Evolutionary conservation across 2,329 filamentous ascomycete species (phyloP).

Genomic region (Neonectria ditissima): DNA sequence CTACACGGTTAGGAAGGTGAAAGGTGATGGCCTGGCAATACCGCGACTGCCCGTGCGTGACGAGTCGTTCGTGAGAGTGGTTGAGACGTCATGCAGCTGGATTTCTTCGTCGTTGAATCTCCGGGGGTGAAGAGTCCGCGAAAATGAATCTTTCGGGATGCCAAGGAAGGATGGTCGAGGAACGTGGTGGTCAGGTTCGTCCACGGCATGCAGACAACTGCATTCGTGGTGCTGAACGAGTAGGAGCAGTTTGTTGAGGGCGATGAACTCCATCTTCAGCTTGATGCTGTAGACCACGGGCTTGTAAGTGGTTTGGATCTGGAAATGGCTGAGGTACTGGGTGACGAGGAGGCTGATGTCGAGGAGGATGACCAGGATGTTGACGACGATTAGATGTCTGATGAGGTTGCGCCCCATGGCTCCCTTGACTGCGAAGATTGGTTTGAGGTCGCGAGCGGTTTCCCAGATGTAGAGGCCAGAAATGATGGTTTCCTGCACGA

Average conservation of each 20-base stretch:
- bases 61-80: not conserved
- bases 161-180: not conserved
- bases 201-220: not conserved
- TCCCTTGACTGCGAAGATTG: not conserved
- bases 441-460: not conserved
- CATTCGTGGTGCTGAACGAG: not conserved
- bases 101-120: not conserved
- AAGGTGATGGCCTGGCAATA: not conserved
- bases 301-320: slow-evolving; percentile 3
- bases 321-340: slow-evolving; percentile 6
- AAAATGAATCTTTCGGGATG: not conserved
- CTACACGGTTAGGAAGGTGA: not conserved
- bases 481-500: slow-evolving; percentile 1
- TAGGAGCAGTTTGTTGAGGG: not conserved
- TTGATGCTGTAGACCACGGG: slow-evolving; percentile 6
- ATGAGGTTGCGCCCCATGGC: not conserved
- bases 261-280: not conserved
- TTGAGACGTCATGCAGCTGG: not conserved
- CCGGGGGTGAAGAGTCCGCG: not conserved
- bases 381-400: not conserved
- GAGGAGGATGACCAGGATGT: not conserved
- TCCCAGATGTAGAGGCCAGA: slow-evolving; percentile 2
- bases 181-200: not conserved
- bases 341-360: slow-evolving; percentile 4
- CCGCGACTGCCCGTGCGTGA: not conserved